Evolutionary conservation across 2,329 filamentous ascomycete species (phyloP).

Genomic region (Calonectria pseudoreteaudii): DNA sequence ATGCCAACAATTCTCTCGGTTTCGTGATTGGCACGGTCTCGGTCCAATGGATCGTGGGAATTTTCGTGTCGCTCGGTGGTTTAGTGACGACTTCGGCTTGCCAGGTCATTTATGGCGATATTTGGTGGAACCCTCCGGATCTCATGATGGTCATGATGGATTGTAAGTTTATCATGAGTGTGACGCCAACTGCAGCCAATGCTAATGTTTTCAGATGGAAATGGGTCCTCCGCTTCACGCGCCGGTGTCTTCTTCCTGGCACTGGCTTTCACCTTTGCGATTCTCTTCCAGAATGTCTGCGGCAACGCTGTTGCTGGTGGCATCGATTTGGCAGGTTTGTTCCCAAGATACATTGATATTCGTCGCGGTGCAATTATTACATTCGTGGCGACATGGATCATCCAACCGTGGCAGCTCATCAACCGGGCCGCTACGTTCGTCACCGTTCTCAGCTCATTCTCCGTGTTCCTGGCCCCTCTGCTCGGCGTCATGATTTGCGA

Average conservation of each 20-base stretch:
- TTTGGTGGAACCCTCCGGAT: conserved; percentile 43
- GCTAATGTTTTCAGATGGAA: neutral
- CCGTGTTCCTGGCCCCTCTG: conserved; percentile 45
- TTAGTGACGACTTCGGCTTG: conserved; percentile 42
- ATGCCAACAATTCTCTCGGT: conserved; percentile 34
- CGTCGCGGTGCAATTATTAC: conserved; percentile 43
- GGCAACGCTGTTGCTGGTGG: conserved; percentile 45
- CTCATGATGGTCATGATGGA: conserved; percentile 45
- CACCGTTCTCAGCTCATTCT: conserved; percentile 42
- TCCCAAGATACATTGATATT: conserved; percentile 44
- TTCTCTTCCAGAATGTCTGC: conserved; percentile 45
- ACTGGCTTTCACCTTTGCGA: conserved; percentile 43
- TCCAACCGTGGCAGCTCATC: conserved; percentile 47
- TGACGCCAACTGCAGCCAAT: neutral
- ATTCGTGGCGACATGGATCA: conserved; percentile 37
- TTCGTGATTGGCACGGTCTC: conserved; percentile 42
- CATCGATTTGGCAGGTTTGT: conserved; percentile 45
- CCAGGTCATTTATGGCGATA: conserved; percentile 42
- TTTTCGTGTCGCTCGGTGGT: conserved; percentile 41
- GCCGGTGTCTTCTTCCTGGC: conserved; percentile 45
- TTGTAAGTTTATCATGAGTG: conserved; percentile 2
- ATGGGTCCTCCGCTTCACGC: conserved; percentile 30
- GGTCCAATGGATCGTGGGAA: conserved; percentile 43
- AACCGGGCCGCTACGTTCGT: conserved; percentile 44
- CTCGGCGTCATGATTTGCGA: conserved; percentile 46